These are phyloP conservation scores for Talaromyces verruculosus DNA, from an alignment of 2,329 filamentous ascomycete genomes.

Conservation along the genomic window DNA sequence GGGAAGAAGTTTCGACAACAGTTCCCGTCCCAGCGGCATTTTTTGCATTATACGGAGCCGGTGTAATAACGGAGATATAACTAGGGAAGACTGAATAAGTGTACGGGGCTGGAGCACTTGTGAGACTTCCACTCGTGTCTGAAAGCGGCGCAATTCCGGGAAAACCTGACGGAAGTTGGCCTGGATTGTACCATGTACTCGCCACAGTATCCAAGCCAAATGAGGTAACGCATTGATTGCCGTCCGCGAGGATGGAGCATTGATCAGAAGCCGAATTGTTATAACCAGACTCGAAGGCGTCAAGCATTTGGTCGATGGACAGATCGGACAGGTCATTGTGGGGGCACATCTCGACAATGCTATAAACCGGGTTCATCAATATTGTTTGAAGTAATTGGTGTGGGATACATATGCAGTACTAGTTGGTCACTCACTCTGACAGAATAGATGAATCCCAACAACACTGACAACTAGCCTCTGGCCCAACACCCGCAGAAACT, in stretches of 20 bases:
- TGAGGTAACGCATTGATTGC: neutral
- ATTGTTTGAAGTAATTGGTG: neutral
- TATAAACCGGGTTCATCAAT: neutral
- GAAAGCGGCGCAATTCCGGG: neutral
- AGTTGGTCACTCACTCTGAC: neutral
- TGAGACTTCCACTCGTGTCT: conserved; percentile 1
- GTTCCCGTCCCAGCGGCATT: neutral
- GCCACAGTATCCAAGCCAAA: neutral
- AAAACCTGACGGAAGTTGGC: conserved; percentile 1
- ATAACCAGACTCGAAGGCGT: neutral
- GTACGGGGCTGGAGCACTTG: neutral
- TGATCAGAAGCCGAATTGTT: neutral
- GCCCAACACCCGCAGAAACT: neutral
- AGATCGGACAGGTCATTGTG: neutral
- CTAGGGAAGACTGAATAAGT: neutral
- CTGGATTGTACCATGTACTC: conserved; percentile 4
- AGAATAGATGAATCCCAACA: conserved; percentile 9
- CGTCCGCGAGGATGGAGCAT: neutral
- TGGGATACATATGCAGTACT: neutral
- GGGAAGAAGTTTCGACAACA: neutral
- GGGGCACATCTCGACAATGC: neutral
- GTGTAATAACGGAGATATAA: conserved; percentile 3
- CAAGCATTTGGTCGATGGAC: neutral
- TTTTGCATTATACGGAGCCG: neutral
- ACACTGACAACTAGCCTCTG: neutral